A percentile compares a stretch with the other conserved stretches of the same genome.
Evolutionary conservation across 1,284 basidiomycete genomes (phyloP).

Genomic region (Papiliotrema terrestris): DNA sequence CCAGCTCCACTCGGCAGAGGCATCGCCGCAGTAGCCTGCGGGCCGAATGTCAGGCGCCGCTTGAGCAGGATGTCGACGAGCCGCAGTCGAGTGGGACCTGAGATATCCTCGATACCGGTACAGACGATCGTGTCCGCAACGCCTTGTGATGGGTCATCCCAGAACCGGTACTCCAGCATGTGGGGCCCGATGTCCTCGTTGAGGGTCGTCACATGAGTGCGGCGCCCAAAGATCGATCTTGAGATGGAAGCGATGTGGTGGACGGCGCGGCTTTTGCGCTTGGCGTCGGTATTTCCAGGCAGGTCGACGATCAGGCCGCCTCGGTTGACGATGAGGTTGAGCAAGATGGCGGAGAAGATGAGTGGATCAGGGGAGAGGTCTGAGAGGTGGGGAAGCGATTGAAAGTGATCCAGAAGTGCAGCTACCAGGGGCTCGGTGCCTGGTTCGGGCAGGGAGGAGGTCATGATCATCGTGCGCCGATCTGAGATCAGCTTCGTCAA

Average conservation of each 20-base stretch:
- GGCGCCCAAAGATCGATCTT: neutral
- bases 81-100: constrained; percentile 27
- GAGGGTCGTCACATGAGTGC: neutral
- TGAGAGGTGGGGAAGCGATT: constrained; percentile 5
- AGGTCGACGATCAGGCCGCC: constrained; percentile 40
- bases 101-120: constrained; percentile 30
- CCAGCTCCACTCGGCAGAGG: too few relatives aligned
- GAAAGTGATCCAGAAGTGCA: constrained; percentile 13
- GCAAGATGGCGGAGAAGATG: constrained; percentile 31
- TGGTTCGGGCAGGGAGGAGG: too few relatives aligned
- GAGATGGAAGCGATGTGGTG: neutral
- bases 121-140: constrained; percentile 26
- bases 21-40: neutral
- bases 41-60: neutral
- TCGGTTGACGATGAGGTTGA: constrained; percentile 28
- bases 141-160: neutral
- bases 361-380: constrained; percentile 27
- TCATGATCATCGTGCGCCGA: too few relatives aligned
- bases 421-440: constrained; percentile 17
- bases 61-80: constrained; percentile 21
- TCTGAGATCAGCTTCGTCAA: too few relatives aligned
- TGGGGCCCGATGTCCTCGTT: neutral
- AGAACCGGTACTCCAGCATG: neutral
- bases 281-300: neutral
- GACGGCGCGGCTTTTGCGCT: constrained; percentile 2